phyloP scores from a whole-genome alignment of 768 basidiomycete genomes.

The Cantharellus cinnabarinus region DNA sequence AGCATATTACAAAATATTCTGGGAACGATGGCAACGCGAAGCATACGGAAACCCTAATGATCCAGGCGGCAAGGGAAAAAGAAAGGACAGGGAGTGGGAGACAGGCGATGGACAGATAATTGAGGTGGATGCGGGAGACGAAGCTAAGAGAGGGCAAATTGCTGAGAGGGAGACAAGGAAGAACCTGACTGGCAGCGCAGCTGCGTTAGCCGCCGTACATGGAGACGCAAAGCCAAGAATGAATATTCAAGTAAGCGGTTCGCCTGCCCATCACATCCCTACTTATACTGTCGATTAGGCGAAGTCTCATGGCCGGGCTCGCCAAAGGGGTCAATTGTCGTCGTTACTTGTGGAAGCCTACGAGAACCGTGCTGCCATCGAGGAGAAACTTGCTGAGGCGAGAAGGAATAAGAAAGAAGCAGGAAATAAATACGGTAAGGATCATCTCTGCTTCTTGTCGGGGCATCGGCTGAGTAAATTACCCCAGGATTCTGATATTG shows the following conservation, averaged over 20 bases:
- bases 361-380: slow-evolving; percentile 59
- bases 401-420: slow-evolving; percentile 72
- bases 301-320: slow-evolving; percentile 47
- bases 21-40: slow-evolving; percentile 47
- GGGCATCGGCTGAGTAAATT: too few species aligned
- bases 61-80: slow-evolving; percentile 31
- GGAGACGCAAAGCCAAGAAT: slow-evolving; percentile 50
- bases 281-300: slow-evolving; percentile 10
- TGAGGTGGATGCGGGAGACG: slow-evolving; percentile 41
- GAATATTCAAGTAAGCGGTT: slow-evolving; percentile 48
- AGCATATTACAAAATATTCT: slow-evolving; percentile 43
- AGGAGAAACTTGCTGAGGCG: slow-evolving; percentile 69
- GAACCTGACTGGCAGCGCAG: slow-evolving; percentile 29
- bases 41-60: slow-evolving; percentile 29
- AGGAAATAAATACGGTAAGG: slow-evolving; percentile 65
- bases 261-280: neutral
- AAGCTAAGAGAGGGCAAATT: slow-evolving; percentile 34
- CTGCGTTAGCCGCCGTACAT: slow-evolving; percentile 16
- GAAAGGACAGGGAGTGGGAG: slow-evolving; percentile 45
- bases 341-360: slow-evolving; percentile 70
- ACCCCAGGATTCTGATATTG: too few species aligned
- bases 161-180: slow-evolving; percentile 52
- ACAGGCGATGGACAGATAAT: slow-evolving; percentile 19
- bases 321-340: slow-evolving; percentile 57
- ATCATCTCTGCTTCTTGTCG: neutral